phyloP scores from a whole-genome alignment of 352 stramenopile species.

The Globisporangium uncinulatum region DNA sequence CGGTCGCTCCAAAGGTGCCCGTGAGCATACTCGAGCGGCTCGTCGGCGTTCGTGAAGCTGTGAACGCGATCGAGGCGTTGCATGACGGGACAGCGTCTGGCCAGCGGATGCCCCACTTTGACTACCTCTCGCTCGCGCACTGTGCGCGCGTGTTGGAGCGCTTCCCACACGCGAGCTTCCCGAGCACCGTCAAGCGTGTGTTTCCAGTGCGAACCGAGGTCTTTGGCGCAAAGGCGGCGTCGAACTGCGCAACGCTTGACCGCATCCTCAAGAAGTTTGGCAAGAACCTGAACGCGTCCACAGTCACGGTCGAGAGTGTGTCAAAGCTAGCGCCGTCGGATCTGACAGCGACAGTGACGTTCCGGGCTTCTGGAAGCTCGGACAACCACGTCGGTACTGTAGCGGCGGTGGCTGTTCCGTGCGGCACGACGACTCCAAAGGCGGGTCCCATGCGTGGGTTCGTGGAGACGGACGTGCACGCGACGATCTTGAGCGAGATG shows the following conservation, averaged over 20 bases:
- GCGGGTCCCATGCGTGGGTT: slow-evolving; percentile 30
- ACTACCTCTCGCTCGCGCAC: slow-evolving; percentile 54
- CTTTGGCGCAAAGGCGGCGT: slow-evolving; percentile 28
- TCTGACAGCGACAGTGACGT: slow-evolving; percentile 18
- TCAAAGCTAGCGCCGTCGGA: slow-evolving; percentile 19
- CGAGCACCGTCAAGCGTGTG: slow-evolving; percentile 32
- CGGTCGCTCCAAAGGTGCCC: slow-evolving; percentile 37
- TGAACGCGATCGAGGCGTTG: slow-evolving; percentile 67
- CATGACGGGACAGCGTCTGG: slow-evolving; percentile 26
- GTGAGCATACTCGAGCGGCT: slow-evolving; percentile 53
- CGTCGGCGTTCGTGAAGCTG: slow-evolving; percentile 61
- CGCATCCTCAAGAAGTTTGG: slow-evolving; percentile 52
- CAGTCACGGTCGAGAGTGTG: slow-evolving; percentile 34
- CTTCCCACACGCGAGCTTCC: slow-evolving; percentile 42
- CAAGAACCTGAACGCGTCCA: slow-evolving; percentile 16
- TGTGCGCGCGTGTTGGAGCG: slow-evolving; percentile 41
- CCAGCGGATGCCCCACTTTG: slow-evolving; percentile 68
- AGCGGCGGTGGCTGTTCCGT: slow-evolving; percentile 24
- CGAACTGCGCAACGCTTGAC: slow-evolving; percentile 44
- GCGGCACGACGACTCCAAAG: slow-evolving; percentile 29
- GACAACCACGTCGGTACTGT: slow-evolving; percentile 12
- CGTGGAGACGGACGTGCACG: slow-evolving; percentile 54
- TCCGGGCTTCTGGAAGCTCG: slow-evolving; percentile 2
- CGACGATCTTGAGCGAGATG: slow-evolving; percentile 52
- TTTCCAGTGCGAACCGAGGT: slow-evolving; percentile 56